Evolutionary conservation across 1,284 basidiomycete species (phyloP), one percentile per base, ranked within the genome.

Genomic region (Blastosporella zonata): DNA sequence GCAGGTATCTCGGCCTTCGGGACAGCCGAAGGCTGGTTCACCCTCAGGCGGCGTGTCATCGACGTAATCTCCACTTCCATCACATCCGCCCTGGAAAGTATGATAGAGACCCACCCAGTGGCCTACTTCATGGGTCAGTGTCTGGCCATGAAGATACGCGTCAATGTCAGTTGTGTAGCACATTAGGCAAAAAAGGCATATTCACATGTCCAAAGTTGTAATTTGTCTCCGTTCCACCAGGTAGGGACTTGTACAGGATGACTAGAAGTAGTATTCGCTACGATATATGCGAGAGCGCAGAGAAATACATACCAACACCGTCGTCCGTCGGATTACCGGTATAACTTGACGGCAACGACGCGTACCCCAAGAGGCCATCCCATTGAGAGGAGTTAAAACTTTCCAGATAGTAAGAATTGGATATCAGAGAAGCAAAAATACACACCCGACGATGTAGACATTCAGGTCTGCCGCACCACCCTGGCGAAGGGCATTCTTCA

Each of bases 21-120:
- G 71, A 58, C 72, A 75, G 6, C 67, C 69, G 13, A 45, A 62
- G 1, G 68, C 66, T 31, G 69, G 47, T 9, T 58, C 55, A 0
- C 62, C 62, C 57, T 74, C 72, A 5, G 70, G 53, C 3, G 75
- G 70, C 0, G 77, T 79, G 56, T 79, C 78, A 29, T 56, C 56
- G 27, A 80, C 77, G 9, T 28, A 53, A 51, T 71, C 69, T 3
- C 69, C 68, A 2, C 46, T 41, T 2, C 59, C 57, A 2, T 34
- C 35, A 54, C 69, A 71, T 2, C 67, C 67, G 18, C 65, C 52
- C 37, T 60, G 56, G 31, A 56, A 58, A 10, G 54, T 54, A 37
- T 54, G 51, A 27, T 51, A 51, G 18, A 57, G 47, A 8, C 55
- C 55, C 12, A 55, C 18, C 54, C 55, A 57, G 34, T 57, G 55